Percentiles rank a stretch among this genome's conserved stretches.
These are phyloP conservation scores for Cyclostephanos tholiformis DNA, from an alignment of 108 stramenopile species.

Conservation along the genomic window DNA sequence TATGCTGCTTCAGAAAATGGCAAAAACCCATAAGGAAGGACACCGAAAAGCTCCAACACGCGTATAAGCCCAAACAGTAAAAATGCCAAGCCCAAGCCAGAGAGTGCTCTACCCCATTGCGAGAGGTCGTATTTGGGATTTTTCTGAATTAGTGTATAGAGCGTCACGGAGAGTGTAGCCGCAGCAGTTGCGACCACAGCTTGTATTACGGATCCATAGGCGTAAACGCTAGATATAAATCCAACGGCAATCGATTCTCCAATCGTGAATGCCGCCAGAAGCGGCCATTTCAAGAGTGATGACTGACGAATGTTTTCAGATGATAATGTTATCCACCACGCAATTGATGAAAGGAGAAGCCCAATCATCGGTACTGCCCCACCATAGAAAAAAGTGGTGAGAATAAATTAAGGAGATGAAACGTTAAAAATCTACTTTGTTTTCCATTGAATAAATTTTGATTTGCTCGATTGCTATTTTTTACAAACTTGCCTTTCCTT, in stretches of 20 bases:
- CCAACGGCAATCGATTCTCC: slow-evolving; percentile 79
- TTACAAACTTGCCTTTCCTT: slow-evolving; percentile 20
- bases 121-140: slow-evolving; percentile 93
- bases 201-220: slow-evolving; percentile 63
- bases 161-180: slow-evolving; percentile 71
- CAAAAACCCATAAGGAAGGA: slow-evolving; percentile 70
- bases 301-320: slow-evolving; percentile 62
- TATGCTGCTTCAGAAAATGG: slow-evolving; percentile 74
- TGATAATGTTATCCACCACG: slow-evolving; percentile 57
- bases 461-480: not conserved
- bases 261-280: slow-evolving; percentile 75
- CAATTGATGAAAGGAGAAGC: slow-evolving; percentile 50
- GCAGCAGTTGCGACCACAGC: slow-evolving; percentile 75
- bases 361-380: slow-evolving; percentile 41
- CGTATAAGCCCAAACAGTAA: slow-evolving; percentile 71
- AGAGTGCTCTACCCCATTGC: slow-evolving; percentile 74
- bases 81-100: slow-evolving; percentile 69
- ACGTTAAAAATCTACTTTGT: too few species aligned
- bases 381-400: not conserved
- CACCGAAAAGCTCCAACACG: slow-evolving; percentile 67
- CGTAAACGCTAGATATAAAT: slow-evolving; percentile 70
- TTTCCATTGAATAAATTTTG: not conserved
- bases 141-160: slow-evolving; percentile 78
- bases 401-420: not conserved
- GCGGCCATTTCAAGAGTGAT: slow-evolving; percentile 71